These are phyloP conservation scores for Yueomyces sp. DNA, from an alignment of 805 yeast species.

Conservation along the genomic window DNA sequence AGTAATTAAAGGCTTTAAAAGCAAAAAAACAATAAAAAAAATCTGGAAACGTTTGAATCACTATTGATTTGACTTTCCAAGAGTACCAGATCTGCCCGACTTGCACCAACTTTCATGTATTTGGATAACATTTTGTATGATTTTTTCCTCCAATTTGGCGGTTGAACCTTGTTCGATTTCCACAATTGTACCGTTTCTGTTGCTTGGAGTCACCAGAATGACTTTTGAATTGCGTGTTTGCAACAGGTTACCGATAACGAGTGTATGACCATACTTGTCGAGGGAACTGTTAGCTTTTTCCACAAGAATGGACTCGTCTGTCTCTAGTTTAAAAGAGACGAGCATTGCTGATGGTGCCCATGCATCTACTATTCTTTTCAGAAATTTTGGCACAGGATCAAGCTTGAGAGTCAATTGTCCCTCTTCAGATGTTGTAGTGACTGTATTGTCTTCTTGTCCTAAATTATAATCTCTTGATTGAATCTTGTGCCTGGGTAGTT, in stretches of 20 bases:
- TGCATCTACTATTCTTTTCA: slow-evolving; percentile 71
- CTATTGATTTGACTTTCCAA: too few relatives aligned
- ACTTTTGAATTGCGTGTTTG: slow-evolving; percentile 84
- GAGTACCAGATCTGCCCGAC: too few relatives aligned
- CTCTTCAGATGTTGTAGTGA: slow-evolving; percentile 16
- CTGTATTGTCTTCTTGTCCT: slow-evolving; percentile 15
- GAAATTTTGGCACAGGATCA: slow-evolving; percentile 93
- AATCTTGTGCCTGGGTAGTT: slow-evolving; percentile 87
- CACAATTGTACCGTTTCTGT: slow-evolving; percentile 34
- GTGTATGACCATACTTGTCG: slow-evolving; percentile 76
- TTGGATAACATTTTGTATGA: slow-evolving; percentile 63
- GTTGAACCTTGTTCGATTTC: slow-evolving; percentile 30
- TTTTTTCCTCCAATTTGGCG: slow-evolving; percentile 53
- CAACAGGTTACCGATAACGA: slow-evolving; percentile 85
- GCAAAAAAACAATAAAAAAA: too few relatives aligned
- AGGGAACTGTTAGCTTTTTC: slow-evolving; percentile 70
- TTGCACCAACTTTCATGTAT: slow-evolving; percentile 53
- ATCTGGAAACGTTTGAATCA: too few relatives aligned
- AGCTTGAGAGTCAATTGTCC: slow-evolving; percentile 74
- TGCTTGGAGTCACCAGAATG: slow-evolving; percentile 47
- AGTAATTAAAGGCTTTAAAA: too few relatives aligned
- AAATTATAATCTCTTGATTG: slow-evolving; percentile 51
- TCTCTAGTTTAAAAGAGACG: slow-evolving; percentile 86
- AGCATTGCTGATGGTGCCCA: slow-evolving; percentile 97
- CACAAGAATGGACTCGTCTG: slow-evolving; percentile 59